Conservation (phyloP, 192 early-diverging fungal species). For the Dissophora ornata region DNA sequence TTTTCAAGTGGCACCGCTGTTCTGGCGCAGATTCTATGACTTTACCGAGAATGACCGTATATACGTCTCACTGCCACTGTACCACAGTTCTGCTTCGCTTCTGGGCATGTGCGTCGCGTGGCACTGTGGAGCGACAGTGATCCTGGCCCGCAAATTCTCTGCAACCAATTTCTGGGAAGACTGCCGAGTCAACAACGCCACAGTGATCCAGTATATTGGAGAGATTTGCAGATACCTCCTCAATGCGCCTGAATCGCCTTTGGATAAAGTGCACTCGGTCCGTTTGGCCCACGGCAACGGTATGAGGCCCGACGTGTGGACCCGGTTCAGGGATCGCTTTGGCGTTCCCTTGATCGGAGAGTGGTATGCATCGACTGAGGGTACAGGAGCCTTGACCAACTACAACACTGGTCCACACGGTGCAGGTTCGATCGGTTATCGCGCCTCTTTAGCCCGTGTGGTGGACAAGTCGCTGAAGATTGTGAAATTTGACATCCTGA, state of each 20-base stretch:
- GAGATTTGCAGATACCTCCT: slow-evolving; percentile 77
- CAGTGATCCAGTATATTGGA: slow-evolving; percentile 70
- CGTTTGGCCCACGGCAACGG: slow-evolving; percentile 75
- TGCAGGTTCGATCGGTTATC: slow-evolving; percentile 68
- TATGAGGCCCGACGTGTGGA: slow-evolving; percentile 79
- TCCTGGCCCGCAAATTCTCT: slow-evolving; percentile 69
- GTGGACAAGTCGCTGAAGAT: slow-evolving; percentile 48
- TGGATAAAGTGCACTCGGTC: slow-evolving; percentile 66
- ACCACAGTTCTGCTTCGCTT: slow-evolving; percentile 65
- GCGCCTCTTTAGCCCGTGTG: slow-evolving; percentile 52
- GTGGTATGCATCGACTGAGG: slow-evolving; percentile 77
- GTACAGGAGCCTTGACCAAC: slow-evolving; percentile 61
- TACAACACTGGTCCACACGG: slow-evolving; percentile 62
- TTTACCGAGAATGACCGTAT: slow-evolving; percentile 59
- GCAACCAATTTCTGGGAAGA: slow-evolving; percentile 63
- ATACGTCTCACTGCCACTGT: slow-evolving; percentile 72
- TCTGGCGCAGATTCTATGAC: slow-evolving; percentile 24
- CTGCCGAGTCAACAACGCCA: slow-evolving; percentile 56
- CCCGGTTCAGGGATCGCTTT: slow-evolving; percentile 69
- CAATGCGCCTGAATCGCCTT: slow-evolving; percentile 56
- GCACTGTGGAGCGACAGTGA: slow-evolving; percentile 57
- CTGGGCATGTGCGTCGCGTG: slow-evolving; percentile 36
- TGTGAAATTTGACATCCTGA: slow-evolving; percentile 66
- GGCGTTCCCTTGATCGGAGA: slow-evolving; percentile 67
- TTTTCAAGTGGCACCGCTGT: slow-evolving; percentile 24